Conservation (phyloP, 176 grass and related monocot genomes). For the Oryza punctata region DNA sequence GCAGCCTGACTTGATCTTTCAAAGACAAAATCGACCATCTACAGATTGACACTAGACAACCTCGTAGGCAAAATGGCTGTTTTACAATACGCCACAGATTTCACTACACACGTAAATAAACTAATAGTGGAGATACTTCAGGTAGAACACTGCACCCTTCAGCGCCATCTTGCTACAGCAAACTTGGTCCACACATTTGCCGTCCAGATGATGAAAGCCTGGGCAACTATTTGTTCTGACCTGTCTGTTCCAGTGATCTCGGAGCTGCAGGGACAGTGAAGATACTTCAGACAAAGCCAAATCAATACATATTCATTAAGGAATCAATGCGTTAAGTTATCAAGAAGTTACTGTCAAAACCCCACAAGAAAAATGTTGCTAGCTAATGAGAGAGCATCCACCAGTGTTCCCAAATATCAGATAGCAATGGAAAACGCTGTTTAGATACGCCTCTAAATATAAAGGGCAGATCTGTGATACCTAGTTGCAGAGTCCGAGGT, state of each 20-base stretch:
- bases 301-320: neutral
- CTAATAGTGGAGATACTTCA: slow-evolving; percentile 14
- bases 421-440: neutral
- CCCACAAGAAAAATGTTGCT: neutral
- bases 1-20: slow-evolving; percentile 10
- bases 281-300: slow-evolving; percentile 5
- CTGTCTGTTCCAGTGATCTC: slow-evolving; percentile 29
- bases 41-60: slow-evolving; percentile 36
- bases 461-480: neutral
- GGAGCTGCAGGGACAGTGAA: slow-evolving; percentile 40
- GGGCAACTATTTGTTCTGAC: slow-evolving; percentile 30
- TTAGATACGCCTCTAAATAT: neutral
- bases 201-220: neutral
- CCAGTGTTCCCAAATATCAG: neutral
- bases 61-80: slow-evolving; percentile 47
- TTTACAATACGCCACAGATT: slow-evolving; percentile 37
- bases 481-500: neutral
- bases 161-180: neutral
- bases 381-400: neutral
- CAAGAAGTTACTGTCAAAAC: neutral
- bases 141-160: slow-evolving; percentile 27
- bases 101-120: slow-evolving; percentile 45
- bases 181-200: neutral
- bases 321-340: neutral
- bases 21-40: slow-evolving; percentile 37